Conservation (phyloP, 192 early-diverging fungal genomes). For the Mortierella alpina region DNA sequence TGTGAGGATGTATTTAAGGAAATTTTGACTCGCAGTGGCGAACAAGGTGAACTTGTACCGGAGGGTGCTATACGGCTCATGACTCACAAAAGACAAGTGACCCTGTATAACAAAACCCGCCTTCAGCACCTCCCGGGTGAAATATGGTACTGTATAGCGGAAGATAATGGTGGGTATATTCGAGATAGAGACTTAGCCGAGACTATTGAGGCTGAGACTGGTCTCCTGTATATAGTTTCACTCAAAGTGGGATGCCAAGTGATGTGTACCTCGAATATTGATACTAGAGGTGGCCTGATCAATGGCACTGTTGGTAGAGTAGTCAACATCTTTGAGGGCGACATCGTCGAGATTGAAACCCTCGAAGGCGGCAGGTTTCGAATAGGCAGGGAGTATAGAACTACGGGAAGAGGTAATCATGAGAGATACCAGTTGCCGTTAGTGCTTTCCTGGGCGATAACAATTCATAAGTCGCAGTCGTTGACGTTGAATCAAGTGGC, state of each 20-base stretch:
- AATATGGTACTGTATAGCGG: neutral
- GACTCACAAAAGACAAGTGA: too few relatives aligned
- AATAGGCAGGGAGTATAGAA: conserved; percentile 7
- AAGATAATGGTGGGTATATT: neutral
- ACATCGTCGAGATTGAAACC: neutral
- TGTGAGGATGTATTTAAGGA: neutral
- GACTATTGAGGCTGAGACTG: conserved; percentile 10
- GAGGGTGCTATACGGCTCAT: too few relatives aligned
- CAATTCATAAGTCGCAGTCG: conserved; percentile 10
- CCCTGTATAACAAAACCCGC: too few relatives aligned
- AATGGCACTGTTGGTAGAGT: conserved; percentile 13
- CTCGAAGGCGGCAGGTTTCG: neutral
- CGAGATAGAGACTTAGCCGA: neutral
- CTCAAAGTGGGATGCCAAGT: conserved; percentile 11
- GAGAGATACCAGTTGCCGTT: conserved; percentile 18
- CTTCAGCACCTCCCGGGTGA: too few relatives aligned
- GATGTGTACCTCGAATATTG: conserved; percentile 15
- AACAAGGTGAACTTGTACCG: too few relatives aligned
- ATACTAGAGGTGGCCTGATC: conserved; percentile 3
- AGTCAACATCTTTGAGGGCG: neutral
- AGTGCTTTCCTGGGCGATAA: conserved; percentile 9
- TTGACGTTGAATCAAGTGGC: conserved; percentile 10
- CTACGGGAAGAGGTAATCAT: conserved; percentile 1
- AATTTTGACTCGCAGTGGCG: neutral
- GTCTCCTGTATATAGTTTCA: neutral